These are phyloP conservation scores for Lactuca saligna DNA, from an alignment of 129 eudicot species.

Conservation along the genomic window DNA sequence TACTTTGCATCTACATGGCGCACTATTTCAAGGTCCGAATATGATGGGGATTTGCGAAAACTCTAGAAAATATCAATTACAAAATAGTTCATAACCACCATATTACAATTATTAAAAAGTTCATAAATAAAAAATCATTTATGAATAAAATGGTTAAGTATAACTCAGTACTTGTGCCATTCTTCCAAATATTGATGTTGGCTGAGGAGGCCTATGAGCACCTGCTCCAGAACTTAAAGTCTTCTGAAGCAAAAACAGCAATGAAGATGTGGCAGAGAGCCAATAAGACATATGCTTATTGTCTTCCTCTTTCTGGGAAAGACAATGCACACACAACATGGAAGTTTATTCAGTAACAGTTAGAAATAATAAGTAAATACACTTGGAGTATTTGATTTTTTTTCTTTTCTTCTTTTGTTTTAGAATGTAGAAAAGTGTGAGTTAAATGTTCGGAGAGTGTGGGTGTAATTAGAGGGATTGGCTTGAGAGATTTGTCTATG, in stretches of 20 bases:
- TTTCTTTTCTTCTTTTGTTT: no score
- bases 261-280: conserved; percentile 81
- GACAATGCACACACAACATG: conserved; percentile 4
- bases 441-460: no score
- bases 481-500: background rate
- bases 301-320: conserved; percentile 69
- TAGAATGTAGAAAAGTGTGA: no score
- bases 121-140: background rate
- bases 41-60: conserved; percentile 59
- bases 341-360: background rate
- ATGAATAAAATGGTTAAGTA: conserved; percentile 3
- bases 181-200: conserved; percentile 85
- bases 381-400: no score
- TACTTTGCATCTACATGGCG: conserved; percentile 82
- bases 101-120: conserved; percentile 6
- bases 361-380: conserved; percentile 2
- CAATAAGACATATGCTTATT: conserved; percentile 85
- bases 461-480: no score
- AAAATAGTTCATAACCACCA: conserved; percentile 8
- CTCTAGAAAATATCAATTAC: conserved; percentile 29
- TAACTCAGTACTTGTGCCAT: conserved; percentile 66
- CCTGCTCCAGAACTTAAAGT: conserved; percentile 44
- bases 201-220: conserved; percentile 61
- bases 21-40: conserved; percentile 50
- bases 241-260: conserved; percentile 77